These are phyloP conservation scores for Perkinsus chesapeaki DNA, from an alignment of 169 alveolate species.

Conservation along the genomic window DNA sequence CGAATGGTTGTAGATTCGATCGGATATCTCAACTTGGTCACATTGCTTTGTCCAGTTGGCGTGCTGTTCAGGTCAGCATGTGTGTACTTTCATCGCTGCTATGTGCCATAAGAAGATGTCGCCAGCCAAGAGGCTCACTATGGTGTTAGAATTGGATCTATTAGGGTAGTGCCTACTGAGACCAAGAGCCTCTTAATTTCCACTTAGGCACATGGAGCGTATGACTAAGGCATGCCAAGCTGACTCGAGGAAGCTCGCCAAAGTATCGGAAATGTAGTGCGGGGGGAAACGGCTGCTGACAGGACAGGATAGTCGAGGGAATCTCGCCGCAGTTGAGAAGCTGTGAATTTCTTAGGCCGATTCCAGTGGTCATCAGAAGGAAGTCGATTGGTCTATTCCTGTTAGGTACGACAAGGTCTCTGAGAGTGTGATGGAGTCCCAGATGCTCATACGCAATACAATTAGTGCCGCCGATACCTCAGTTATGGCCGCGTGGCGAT, in stretches of 20 bases:
- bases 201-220: background rate
- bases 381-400: no score
- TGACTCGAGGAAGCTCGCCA: background rate
- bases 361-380: no score
- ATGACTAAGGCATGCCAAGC: background rate
- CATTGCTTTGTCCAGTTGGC: no score
- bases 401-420: background rate
- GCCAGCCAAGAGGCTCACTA: background rate
- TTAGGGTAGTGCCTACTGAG: background rate
- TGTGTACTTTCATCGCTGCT: background rate
- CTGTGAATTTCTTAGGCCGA: no score
- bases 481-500: background rate
- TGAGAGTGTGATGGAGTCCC: background rate
- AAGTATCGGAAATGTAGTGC: background rate
- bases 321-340: no score
- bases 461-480: background rate
- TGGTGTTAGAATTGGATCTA: background rate
- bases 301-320: background rate
- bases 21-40: no score
- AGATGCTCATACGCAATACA: background rate
- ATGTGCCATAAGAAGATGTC: background rate
- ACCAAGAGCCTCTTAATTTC: background rate
- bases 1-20: no score
- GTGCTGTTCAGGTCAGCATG: background rate
- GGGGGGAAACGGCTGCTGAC: background rate